Evolutionary conservation across 2,329 filamentous ascomycete species (phyloP).

Genomic region (Diplocarpon mali): DNA sequence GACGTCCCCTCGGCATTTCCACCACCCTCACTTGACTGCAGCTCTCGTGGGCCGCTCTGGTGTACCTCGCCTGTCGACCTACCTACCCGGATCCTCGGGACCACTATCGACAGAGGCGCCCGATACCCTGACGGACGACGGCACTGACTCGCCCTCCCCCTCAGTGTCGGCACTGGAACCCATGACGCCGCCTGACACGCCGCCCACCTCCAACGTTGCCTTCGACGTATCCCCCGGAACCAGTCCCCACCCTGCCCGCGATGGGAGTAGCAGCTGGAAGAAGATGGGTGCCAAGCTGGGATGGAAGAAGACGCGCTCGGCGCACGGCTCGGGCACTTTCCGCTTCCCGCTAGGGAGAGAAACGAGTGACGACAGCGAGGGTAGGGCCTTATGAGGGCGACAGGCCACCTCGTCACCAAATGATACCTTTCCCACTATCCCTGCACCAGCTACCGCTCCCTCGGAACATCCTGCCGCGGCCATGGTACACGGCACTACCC

Average conservation of each 20-base stretch:
- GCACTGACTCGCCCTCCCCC: constrained; percentile 47
- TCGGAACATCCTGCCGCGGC: constrained; percentile 19
- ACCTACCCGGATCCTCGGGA: constrained; percentile 28
- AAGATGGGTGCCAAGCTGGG: constrained; percentile 52
- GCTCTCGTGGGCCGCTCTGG: constrained; percentile 15
- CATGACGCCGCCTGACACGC: constrained; percentile 65
- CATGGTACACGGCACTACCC: constrained; percentile 21
- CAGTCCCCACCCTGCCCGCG: constrained; percentile 16
- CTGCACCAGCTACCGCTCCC: constrained; percentile 21
- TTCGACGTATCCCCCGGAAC: constrained; percentile 22
- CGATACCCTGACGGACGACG: constrained; percentile 52
- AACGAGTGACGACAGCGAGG: constrained; percentile 26
- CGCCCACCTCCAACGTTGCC: constrained; percentile 44
- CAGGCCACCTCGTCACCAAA: constrained; percentile 43
- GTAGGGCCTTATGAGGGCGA: constrained; percentile 42
- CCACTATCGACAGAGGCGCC: constrained; percentile 37
- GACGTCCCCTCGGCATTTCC: constrained; percentile 19
- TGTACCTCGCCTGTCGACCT: constrained; percentile 19
- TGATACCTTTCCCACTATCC: constrained; percentile 25
- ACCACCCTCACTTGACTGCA: constrained; percentile 23
- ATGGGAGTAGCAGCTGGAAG: constrained; percentile 45
- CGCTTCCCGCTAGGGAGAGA: constrained; percentile 29
- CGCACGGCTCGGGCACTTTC: constrained; percentile 32
- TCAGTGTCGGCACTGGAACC: constrained; percentile 40
- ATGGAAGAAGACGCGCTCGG: constrained; percentile 41